Evolutionary conservation across 2,329 filamentous ascomycete species (phyloP).

Genomic region (Monosporascus sp.): DNA sequence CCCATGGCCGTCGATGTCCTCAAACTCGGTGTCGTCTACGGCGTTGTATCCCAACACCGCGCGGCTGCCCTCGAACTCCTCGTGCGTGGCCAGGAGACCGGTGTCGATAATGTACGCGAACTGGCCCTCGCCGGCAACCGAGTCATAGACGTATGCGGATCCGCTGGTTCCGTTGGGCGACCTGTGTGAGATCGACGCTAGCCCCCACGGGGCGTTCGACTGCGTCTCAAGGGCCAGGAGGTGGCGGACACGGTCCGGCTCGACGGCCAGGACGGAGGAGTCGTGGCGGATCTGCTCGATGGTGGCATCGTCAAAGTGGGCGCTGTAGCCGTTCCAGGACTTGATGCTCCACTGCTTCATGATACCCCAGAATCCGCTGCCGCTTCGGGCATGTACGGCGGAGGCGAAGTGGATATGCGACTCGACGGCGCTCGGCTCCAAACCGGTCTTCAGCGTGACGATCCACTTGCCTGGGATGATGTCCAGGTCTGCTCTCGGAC

Average conservation of each 20-base stretch:
- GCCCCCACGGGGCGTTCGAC: conserved; percentile 22
- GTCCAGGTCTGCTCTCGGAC: not conserved
- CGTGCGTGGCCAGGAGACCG: conserved; percentile 31
- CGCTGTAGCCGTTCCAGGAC: conserved; percentile 3
- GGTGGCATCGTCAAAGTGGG: conserved; percentile 3
- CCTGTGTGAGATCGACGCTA: conserved; percentile 20
- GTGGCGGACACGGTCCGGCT: conserved; percentile 24
- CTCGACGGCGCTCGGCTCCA: not conserved
- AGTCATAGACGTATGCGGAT: conserved; percentile 19
- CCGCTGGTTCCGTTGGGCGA: not conserved
- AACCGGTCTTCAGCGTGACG: conserved; percentile 2
- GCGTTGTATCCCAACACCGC: conserved; percentile 23
- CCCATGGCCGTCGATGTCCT: conserved; percentile 22
- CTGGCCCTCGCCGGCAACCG: conserved; percentile 11
- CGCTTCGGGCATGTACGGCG: conserved; percentile 3
- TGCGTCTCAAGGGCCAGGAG: conserved; percentile 12
- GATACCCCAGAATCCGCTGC: conserved; percentile 1
- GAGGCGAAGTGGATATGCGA: conserved; percentile 1
- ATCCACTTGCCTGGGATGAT: conserved; percentile 4
- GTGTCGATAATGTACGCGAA: conserved; percentile 40
- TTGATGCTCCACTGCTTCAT: conserved; percentile 1
- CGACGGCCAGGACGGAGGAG: conserved; percentile 19
- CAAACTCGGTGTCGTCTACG: conserved; percentile 6
- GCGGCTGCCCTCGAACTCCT: conserved; percentile 22
- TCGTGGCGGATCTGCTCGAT: conserved; percentile 2